Evolutionary conservation across 768 basidiomycete genomes (phyloP), one percentile per base, ranked within the genome.

Genomic region (Dentipellis fragilis): DNA sequence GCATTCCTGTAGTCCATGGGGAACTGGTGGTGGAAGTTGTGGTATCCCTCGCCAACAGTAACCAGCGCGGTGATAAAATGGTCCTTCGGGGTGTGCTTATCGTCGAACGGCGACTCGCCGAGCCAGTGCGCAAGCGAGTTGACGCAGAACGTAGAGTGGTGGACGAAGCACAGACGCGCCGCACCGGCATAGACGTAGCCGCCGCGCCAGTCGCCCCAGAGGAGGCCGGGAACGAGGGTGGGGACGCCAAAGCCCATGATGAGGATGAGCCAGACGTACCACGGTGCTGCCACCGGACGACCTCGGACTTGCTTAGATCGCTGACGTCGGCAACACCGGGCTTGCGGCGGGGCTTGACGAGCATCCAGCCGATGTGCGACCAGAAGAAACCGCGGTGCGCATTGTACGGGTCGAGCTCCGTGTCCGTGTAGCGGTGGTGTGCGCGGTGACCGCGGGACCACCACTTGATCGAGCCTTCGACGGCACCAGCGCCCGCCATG

Each of bases 371-470:
- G 57, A 94, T 76, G 64, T 95, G 93, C 0, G 90, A 86, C 77
- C 81, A 91, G 65, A 82, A 77, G 65, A 95, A 80, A 54, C 93
- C 93, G 63, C 87, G 84, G 70, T 92, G 87, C 7, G 93, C 93
- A 60, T 89, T 88, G 75, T 97, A 96, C 0, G 94, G 93, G 72
- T 96, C 93, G 59, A 97, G 86, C 54, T 93, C 90, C 65, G 93
- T 97, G 72, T 95, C 93, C 62, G 93, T 97, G 75, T 96, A 95
- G 45, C 93, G 82, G 67, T 96, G 94, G 70, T 96, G 94, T 3
- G 95, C 95, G 58, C 95, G 89, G 76, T 99, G 96, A 49, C 94
- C 94, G 52, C 96, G 83, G 19, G 87, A 87, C 96, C 96, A 98
- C 96, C 96, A 98, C 69, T 91, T 89, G 74, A 99, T 95, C 19